Conservation (phyloP, 2,329 filamentous ascomycete species). For the Ceratocystis harringtonii region DNA sequence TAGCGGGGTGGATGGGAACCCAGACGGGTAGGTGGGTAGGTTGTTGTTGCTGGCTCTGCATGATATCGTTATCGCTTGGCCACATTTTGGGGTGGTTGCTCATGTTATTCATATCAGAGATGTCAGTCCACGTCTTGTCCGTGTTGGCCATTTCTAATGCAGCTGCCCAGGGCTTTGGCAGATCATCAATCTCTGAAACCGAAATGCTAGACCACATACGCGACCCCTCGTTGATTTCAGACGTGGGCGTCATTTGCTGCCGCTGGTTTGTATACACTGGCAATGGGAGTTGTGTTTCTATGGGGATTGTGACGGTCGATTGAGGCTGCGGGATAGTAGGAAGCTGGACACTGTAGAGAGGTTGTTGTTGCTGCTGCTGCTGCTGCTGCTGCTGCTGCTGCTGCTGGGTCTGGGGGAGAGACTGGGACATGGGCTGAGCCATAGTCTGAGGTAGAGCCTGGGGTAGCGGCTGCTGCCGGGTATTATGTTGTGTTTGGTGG, state of each 20-base stretch:
- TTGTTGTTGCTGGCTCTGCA: conserved; percentile 4
- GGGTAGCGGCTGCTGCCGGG: conserved; percentile 2
- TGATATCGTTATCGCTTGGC: not conserved
- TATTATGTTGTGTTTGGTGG: not conserved
- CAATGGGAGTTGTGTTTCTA: conserved; percentile 6
- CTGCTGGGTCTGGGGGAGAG: no score
- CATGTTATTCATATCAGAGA: not conserved
- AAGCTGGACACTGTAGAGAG: conserved; percentile 7
- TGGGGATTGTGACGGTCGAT: not conserved
- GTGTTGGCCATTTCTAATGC: not conserved
- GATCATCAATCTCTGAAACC: not conserved
- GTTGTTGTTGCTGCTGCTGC: not conserved
- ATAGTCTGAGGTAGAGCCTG: not conserved
- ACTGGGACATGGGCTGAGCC: not conserved
- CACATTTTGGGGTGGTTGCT: conserved; percentile 6
- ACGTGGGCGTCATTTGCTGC: not conserved
- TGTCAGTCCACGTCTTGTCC: not conserved
- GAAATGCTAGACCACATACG: conserved; percentile 2
- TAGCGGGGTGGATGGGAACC: conserved; percentile 14
- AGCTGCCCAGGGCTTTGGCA: not conserved
- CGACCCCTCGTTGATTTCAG: not conserved
- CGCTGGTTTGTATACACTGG: not conserved
- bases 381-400: not conserved
- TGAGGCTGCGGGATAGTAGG: conserved; percentile 3
- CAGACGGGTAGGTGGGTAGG: conserved; percentile 13